Conservation (phyloP, 1,139 yeast genomes). For the Diutina mesorugosa region DNA sequence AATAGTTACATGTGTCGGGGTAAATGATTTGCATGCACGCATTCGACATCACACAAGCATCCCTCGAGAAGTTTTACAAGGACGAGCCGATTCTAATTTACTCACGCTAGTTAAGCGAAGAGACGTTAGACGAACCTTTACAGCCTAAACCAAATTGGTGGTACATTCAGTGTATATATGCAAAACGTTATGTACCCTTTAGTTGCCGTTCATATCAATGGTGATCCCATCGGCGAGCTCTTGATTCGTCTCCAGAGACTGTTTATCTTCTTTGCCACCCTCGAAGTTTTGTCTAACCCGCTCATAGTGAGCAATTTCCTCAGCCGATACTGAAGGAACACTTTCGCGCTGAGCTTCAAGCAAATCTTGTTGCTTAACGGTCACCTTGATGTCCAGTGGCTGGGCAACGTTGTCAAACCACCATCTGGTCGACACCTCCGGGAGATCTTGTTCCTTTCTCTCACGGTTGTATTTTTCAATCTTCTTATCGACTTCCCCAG, state of each 20-base stretch:
- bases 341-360: conserved; percentile 58
- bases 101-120: background rate
- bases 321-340: conserved; percentile 78
- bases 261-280: conserved; percentile 20
- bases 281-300: conserved; percentile 72
- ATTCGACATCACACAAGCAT: background rate
- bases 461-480: conserved; percentile 37
- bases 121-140: background rate
- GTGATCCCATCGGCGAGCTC: background rate
- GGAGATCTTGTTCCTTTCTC: conserved; percentile 14
- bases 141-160: background rate
- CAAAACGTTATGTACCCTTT: background rate
- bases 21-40: background rate
- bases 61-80: background rate
- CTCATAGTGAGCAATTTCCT: conserved; percentile 73
- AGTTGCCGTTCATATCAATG: background rate
- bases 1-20: conserved; percentile 27
- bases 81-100: too few species aligned
- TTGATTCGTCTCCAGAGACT: background rate
- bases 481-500: conserved; percentile 60
- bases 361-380: conserved; percentile 64
- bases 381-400: conserved; percentile 52
- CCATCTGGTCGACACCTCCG: conserved; percentile 53
- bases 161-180: background rate
- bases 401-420: conserved; percentile 86